Base-by-base conservation (phyloP, 345 rosid genomes). In the Boechera stricta region DNA sequence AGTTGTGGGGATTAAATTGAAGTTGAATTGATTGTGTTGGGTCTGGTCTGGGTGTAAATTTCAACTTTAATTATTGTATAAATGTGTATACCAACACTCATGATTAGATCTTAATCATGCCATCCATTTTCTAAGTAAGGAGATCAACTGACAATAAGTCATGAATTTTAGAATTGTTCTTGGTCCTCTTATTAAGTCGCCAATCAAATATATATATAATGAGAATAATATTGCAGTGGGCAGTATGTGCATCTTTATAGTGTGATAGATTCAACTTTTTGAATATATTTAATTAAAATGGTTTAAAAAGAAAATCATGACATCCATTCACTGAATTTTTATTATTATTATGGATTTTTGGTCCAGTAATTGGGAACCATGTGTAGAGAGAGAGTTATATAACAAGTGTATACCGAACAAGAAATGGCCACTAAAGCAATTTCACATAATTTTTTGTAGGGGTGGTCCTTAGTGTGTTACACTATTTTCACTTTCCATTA, bases 31-130 rank as follows among this genome's bases (percentile, higher is more conserved):
- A 2, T 59, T 33, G 6, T 62, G 77, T 54, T 41, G 64, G 45
- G 56, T 12, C 12, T 39, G 9, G 38, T 28, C 38, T 73, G 33
- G 12, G 9, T 70, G 12, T 57, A 57, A 57, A 31, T 70, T 65
- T 24, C 38, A 74, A 74, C 78, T 74, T 74, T 74, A 56, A 74
- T 56, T 57, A 56, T 33, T 32, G 28, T 42, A 29, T 73, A 31
- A 53, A 64, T 73, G 56, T 15, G 3, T 29, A 13, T 42, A 41
- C 0, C 41, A 47, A 56, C 32, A 56, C 51, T 65, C 72, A 66
- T 66, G 67, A 55, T 66, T 66, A 59, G 5, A 47, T 52, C 21
- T 12, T 75, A 75, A 75, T 75, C 79, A 75, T 76, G 74, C 10
- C 55, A 68, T 51, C 74, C 79, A 76, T 58, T 51, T 74, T 35